Evolutionary conservation across 1,139 yeast genomes (phyloP), one percentile per base, ranked within the genome.

Genomic region (Candida sp.): DNA sequence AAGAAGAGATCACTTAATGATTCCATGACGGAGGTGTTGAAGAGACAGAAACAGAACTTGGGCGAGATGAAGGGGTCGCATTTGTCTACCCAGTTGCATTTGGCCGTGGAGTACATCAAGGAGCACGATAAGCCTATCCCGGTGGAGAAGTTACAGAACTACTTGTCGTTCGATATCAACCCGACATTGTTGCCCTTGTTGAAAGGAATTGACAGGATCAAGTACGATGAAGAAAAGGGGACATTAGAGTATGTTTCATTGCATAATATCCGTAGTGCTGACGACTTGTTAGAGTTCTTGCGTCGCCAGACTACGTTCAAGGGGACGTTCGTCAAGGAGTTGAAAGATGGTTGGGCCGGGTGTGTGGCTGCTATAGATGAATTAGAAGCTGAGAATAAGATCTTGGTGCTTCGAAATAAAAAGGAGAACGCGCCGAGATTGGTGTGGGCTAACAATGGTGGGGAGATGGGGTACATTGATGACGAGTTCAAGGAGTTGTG

Each of bases 331-430:
- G 97, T 94, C 31, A 90, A 90, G 63, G 97, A 93, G 62, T 77
- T 96, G 53, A 88, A 86, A 62, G 99, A 96, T 65, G 99, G 99
- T 23, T 96, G 99, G 99, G 82, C 89, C 47, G 96, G 93, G n/a
- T 93, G 97, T 66, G 68, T 88, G 44, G 84, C 83, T 5, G 89
- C 96, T 0, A 84, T 94, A 30, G 85, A 85, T 46, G 86, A 87
- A 59, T 73, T 94, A 43, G 98, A 94, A 64, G 78, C 80, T 49
- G 86, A 88, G 50, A 83, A 88, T 54, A 87, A 89, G 59, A 85
- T 93, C 40, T 77, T 94, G 42, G 97, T 94, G 3, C 75, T 91
- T 58, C 80, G 97, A 51, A 91, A 96, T 42, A 92, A 93, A 63
- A 94, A 96, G 75, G 99, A 94, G 62, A 91, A 90, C 64, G 78